Percentiles rank a stretch among this genome's conserved stretches.
Conservation (phyloP, 2,329 filamentous ascomycete species). For the Fusarium pseudoanthophilum region DNA sequence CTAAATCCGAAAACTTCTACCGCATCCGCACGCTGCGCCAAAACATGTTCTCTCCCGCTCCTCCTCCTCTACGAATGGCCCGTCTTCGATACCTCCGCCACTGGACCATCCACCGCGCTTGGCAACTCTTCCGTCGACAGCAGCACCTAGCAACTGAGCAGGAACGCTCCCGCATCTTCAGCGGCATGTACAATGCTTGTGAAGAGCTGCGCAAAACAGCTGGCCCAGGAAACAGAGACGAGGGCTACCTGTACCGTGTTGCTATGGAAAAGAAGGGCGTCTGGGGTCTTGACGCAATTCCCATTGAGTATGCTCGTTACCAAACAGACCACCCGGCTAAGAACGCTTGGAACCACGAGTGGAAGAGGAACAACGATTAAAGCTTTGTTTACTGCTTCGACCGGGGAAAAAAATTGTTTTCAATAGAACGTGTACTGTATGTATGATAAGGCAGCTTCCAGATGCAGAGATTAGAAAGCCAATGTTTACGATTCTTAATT, state of each 20-base stretch:
- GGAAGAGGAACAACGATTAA: conserved; percentile 71
- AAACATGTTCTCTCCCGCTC: conserved; percentile 62
- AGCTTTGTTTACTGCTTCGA: conserved; percentile 2
- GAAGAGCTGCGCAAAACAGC: conserved; percentile 78
- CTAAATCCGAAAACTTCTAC: conserved; percentile 53
- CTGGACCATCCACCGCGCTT: conserved; percentile 99
- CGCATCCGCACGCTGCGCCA: conserved; percentile 58
- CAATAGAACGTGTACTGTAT: conserved; percentile 36
- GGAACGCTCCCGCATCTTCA: conserved; percentile 82
- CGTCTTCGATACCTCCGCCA: conserved; percentile 89
- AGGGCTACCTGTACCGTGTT: conserved; percentile 83
- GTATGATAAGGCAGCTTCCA: conserved; percentile 37
- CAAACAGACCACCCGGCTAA: conserved; percentile 85
- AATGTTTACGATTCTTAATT: neutral
- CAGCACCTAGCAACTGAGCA: conserved; percentile 71
- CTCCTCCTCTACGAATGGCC: conserved; percentile 83
- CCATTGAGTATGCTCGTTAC: conserved; percentile 88
- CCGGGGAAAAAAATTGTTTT: neutral
- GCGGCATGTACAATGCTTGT: conserved; percentile 84
- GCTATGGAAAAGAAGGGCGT: conserved; percentile 92
- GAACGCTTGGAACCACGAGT: conserved; percentile 91
- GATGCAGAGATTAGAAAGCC: conserved; percentile 1
- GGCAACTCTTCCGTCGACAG: conserved; percentile 81
- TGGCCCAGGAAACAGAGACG: conserved; percentile 66
- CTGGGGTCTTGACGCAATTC: conserved; percentile 77